Conservation (phyloP, 805 yeast species). For the Wickerhamia fluorescens region DNA sequence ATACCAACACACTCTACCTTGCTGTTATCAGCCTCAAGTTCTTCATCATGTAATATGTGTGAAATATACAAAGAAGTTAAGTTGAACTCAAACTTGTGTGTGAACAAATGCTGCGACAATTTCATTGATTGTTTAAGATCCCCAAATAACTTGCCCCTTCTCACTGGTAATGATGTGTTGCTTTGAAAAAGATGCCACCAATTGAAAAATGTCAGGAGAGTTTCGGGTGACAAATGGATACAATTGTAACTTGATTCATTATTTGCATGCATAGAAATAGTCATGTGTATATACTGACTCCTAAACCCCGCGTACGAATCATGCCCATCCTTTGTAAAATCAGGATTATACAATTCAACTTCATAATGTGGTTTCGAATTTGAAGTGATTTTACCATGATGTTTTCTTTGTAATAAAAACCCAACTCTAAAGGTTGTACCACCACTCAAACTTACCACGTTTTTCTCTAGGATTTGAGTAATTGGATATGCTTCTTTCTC, state of each 20-base stretch:
- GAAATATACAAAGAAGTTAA: conserved; percentile 68
- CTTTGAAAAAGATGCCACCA: conserved; percentile 92
- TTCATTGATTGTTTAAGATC: conserved; percentile 49
- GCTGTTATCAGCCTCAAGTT: conserved; percentile 32
- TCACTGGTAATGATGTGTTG: conserved; percentile 68
- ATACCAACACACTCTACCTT: conserved; percentile 60
- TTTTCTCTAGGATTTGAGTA: conserved; percentile 37
- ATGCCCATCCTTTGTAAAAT: conserved; percentile 30
- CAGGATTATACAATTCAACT: conserved; percentile 50
- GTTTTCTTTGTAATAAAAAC: conserved; percentile 45
- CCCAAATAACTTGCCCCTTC: conserved; percentile 67
- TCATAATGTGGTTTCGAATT: conserved; percentile 55
- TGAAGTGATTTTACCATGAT: conserved; percentile 31
- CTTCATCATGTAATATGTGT: conserved; percentile 57
- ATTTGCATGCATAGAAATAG: conserved; percentile 31
- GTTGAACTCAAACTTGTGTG: conserved; percentile 74
- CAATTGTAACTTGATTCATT: conserved; percentile 49
- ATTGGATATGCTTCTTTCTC: background rate
- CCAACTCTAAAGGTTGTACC: conserved; percentile 55
- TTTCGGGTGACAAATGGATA: conserved; percentile 67
- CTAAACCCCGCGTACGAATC: conserved; percentile 38
- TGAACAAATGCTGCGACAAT: conserved; percentile 65
- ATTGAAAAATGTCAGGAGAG: conserved; percentile 56
- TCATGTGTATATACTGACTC: conserved; percentile 34
- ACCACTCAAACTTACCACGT: conserved; percentile 52